These are phyloP conservation scores for Colletotrichum zoysiae DNA, from an alignment of 2,329 filamentous ascomycete species.

Conservation along the genomic window DNA sequence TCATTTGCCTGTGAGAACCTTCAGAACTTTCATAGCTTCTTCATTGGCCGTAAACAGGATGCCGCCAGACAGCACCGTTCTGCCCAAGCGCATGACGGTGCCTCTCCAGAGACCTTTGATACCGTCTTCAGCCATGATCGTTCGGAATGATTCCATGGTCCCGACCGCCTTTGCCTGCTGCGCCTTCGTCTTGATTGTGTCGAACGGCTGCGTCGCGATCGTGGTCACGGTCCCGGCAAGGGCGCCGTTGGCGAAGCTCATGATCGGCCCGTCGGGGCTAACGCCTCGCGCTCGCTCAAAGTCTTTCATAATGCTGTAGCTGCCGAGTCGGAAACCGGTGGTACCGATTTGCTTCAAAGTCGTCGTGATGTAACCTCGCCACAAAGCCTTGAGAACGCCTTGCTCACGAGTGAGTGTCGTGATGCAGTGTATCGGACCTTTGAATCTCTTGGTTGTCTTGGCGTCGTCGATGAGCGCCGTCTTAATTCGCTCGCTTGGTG, in stretches of 20 bases:
- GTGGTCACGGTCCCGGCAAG: constrained; percentile 30
- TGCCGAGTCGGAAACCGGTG: constrained; percentile 31
- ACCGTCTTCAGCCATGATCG: constrained; percentile 28
- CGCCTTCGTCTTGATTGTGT: constrained; percentile 32
- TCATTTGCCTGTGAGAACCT: constrained; percentile 2
- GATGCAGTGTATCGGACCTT: constrained; percentile 13
- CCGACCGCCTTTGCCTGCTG: constrained; percentile 30
- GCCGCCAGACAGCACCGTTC: constrained; percentile 30
- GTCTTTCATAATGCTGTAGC: constrained; percentile 37
- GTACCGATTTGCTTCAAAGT: constrained; percentile 31
- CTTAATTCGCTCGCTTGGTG: constrained; percentile 31
- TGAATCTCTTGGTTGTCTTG: constrained; percentile 21
- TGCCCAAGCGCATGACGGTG: constrained; percentile 24
- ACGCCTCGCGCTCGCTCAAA: constrained; percentile 22
- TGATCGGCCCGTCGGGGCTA: constrained; percentile 8
- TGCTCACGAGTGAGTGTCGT: constrained; percentile 20
- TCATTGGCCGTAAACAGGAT: constrained; percentile 33
- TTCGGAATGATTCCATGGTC: constrained; percentile 23
- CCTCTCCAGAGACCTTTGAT: constrained; percentile 29
- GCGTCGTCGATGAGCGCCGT: constrained; percentile 36
- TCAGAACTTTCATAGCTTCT: constrained; percentile 26
- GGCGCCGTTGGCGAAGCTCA: constrained; percentile 34
- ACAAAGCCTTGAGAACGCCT: constrained; percentile 11
- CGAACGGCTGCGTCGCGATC: constrained; percentile 31
- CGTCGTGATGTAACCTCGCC: constrained; percentile 30